Evolutionary conservation across 2,329 filamentous ascomycete genomes (phyloP), one percentile per base, ranked within the genome.

Genomic region (Mollisia scopiformis): DNA sequence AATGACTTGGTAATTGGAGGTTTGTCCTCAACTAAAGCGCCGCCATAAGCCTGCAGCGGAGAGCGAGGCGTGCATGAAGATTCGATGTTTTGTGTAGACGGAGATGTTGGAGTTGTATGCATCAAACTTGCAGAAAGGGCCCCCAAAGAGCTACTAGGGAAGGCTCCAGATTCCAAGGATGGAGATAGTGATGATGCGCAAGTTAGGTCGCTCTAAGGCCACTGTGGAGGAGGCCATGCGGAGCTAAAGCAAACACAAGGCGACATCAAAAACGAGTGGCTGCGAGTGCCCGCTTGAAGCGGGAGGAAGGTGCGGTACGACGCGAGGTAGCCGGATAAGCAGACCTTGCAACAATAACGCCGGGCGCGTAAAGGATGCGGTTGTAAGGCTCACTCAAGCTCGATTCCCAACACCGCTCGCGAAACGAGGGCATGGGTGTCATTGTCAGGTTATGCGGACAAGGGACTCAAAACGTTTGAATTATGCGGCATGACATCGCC

Each of bases 311-410:
- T 66, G 69, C 69, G 68, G 64, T 67, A 65, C 66, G 65, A 68
- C 62, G 69, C 68, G 67, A 73, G 62, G 65, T 61, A 62, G 59
- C 66, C 68, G 64, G 61, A 61, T 64, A 66, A 62, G 62, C 54
- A 55, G 62, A 55, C 62, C 63, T 53, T 64, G 66, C 58, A 53
- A 43, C 35, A 64, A 69, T 67, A 68, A 59, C 65, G 66, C 71
- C 71, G 71, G 71, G 72, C 72, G 72, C 72, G 68, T 73, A 73
- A 68, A 71, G 65, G 66, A 66, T 62, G 69, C 68, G 64, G 63
- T 65, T 65, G 69, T 73, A 73, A 67, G 72, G 72, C 65, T 69
- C 56, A 58, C 62, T 64, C 52, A 50, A 37, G 53, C 37, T 54
- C 37, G 10, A 60, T 56, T 62, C 53, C 66, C 63, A 66, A 67